These are phyloP conservation scores for Senna tora DNA, from an alignment of 306 rosid genomes.

Conservation along the genomic window DNA sequence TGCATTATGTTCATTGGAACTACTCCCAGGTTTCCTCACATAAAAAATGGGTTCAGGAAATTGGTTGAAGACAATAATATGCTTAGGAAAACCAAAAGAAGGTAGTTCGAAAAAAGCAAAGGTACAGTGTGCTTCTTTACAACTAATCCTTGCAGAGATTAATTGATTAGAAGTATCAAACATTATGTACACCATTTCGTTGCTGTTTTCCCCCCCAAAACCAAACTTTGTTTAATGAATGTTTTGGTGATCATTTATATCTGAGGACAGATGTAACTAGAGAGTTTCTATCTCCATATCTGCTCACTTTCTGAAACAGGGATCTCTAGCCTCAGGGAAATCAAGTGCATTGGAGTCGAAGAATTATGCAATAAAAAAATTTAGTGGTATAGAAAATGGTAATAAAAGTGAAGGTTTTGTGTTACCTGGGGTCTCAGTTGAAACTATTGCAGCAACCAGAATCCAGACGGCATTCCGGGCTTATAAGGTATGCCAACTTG, in stretches of 20 bases:
- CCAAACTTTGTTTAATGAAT: neutral
- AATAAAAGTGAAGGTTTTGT: conserved; percentile 35
- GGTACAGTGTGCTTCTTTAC: conserved; percentile 44
- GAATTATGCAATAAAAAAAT: conserved; percentile 33
- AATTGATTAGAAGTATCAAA: conserved; percentile 6
- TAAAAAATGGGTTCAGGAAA: conserved; percentile 69
- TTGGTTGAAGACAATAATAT: conserved; percentile 67
- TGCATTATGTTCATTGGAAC: conserved; percentile 16
- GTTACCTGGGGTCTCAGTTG: conserved; percentile 52
- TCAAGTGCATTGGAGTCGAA: conserved; percentile 42
- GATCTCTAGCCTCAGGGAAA: conserved; percentile 42
- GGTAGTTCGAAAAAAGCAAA: conserved; percentile 57
- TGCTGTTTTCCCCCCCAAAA: neutral
- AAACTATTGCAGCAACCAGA: conserved; percentile 67
- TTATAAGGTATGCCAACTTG: conserved; percentile 51
- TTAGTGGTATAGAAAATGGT: conserved; percentile 36
- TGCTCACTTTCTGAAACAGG: conserved; percentile 43
- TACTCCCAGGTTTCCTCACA: conserved; percentile 41
- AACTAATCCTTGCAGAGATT: conserved; percentile 17
- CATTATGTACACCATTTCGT: too few species aligned
- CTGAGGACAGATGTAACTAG: conserved; percentile 19
- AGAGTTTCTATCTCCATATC: conserved; percentile 11
- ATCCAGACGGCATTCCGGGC: conserved; percentile 82
- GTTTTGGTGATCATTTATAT: neutral
- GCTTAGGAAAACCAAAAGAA: conserved; percentile 56